Conservation (phyloP, 2,329 filamentous ascomycete species). For the Diplodia seriata region DNA sequence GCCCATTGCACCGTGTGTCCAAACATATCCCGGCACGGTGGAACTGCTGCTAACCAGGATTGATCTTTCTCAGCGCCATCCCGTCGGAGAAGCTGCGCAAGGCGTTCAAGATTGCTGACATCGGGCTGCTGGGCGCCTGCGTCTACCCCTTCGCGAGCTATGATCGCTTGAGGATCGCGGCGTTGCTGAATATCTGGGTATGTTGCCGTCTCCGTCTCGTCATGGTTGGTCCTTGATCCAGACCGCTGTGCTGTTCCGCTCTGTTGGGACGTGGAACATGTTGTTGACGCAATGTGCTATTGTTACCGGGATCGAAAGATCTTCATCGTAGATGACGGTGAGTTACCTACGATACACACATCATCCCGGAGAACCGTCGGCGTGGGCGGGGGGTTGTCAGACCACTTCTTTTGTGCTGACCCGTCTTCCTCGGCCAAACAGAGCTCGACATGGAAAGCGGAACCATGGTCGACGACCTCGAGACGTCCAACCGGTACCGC, state of each 20-base stretch:
- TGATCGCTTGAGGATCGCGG: background rate
- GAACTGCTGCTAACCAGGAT: background rate
- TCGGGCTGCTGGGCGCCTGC: background rate
- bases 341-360: background rate
- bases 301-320: background rate
- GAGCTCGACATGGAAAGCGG: slow-evolving; percentile 2
- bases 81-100: background rate
- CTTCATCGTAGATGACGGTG: background rate
- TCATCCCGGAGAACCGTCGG: background rate
- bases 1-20: no score
- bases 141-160: slow-evolving; percentile 1
- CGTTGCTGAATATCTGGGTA: background rate
- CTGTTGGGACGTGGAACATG: background rate
- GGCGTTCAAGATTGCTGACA: background rate
- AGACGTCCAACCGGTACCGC: background rate
- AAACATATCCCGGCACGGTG: no score
- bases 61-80: background rate
- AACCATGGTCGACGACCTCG: background rate
- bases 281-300: background rate
- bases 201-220: background rate
- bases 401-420: background rate
- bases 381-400: no score
- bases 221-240: background rate
- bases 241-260: background rate
- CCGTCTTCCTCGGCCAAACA: background rate